These are phyloP conservation scores for Porogramme epimiltina DNA, from an alignment of 1,284 basidiomycete genomes.

Conservation along the genomic window DNA sequence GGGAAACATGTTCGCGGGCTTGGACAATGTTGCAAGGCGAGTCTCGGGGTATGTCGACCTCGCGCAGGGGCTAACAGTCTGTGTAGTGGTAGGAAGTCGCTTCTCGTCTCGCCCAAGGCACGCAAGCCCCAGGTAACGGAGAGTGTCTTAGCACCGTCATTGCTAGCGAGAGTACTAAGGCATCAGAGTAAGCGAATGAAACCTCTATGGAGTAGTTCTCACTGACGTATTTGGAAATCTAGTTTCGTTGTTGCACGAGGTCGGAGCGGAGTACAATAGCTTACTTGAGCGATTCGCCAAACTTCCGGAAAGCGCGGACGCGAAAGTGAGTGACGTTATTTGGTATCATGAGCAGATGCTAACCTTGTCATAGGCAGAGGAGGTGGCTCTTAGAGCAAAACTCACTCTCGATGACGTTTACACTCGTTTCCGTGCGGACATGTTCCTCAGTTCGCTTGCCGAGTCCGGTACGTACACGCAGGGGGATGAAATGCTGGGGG, in stretches of 20 bases:
- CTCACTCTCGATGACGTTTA: constrained; percentile 77
- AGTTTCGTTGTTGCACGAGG: constrained; percentile 79
- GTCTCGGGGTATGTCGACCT: neutral
- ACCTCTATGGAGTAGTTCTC: neutral
- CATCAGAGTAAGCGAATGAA: constrained; percentile 65
- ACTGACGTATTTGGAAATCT: neutral
- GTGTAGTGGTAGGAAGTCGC: constrained; percentile 46
- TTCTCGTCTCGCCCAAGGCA: constrained; percentile 35
- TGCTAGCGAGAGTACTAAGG: constrained; percentile 68
- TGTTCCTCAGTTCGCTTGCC: constrained; percentile 83
- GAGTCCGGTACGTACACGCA: constrained; percentile 73
- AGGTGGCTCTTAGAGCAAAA: constrained; percentile 71
- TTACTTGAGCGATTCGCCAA: constrained; percentile 61
- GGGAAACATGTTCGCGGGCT: constrained; percentile 51
- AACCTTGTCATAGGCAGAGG: constrained; percentile 56
- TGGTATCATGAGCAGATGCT: neutral
- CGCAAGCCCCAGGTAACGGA: constrained; percentile 28
- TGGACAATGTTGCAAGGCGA: constrained; percentile 43
- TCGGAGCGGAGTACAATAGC: constrained; percentile 56
- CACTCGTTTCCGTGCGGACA: constrained; percentile 76
- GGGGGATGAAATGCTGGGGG: neutral
- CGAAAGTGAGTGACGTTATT: constrained; percentile 46
- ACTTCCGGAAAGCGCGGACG: constrained; percentile 57
- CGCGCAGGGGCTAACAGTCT: constrained; percentile 3
- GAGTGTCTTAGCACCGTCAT: constrained; percentile 67